These are phyloP conservation scores for Pestalotiopsis sp. DNA, from an alignment of 2,329 filamentous ascomycete species.

Conservation along the genomic window DNA sequence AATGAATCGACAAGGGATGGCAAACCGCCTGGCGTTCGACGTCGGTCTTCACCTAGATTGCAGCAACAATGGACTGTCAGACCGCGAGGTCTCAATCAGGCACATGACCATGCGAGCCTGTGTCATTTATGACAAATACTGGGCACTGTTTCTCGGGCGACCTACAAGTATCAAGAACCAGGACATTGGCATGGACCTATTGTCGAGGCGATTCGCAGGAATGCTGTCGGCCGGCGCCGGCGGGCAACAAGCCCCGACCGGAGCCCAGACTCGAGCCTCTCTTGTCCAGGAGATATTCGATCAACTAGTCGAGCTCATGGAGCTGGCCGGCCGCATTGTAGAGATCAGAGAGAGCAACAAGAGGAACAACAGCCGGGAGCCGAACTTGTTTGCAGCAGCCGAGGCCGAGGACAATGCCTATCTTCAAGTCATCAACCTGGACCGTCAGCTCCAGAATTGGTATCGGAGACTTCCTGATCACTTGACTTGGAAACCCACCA, in stretches of 20 bases:
- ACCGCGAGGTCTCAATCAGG: conserved; percentile 49
- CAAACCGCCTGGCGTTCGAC: conserved; percentile 48
- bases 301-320: conserved; percentile 57
- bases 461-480: conserved; percentile 53
- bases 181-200: conserved; percentile 50
- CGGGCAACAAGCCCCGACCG: conserved; percentile 15
- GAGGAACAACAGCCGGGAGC: conserved; percentile 26
- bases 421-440: conserved; percentile 50
- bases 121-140: conserved; percentile 56
- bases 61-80: conserved; percentile 41
- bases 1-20: conserved; percentile 36
- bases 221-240: conserved; percentile 34
- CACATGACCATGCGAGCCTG: conserved; percentile 55
- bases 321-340: conserved; percentile 53
- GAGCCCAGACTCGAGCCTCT: conserved; percentile 25
- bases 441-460: conserved; percentile 57
- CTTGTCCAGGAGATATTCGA: conserved; percentile 45
- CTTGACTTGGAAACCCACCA: conserved; percentile 51
- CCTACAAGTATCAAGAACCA: conserved; percentile 56
- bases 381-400: conserved; percentile 30
- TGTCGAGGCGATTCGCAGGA: conserved; percentile 47
- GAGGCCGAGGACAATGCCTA: conserved; percentile 49
- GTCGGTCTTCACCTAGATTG: conserved; percentile 52
- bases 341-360: conserved; percentile 43
- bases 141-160: conserved; percentile 56